Conservation (phyloP, 768 basidiomycete genomes). For the Xerocomus potaroensis region DNA sequence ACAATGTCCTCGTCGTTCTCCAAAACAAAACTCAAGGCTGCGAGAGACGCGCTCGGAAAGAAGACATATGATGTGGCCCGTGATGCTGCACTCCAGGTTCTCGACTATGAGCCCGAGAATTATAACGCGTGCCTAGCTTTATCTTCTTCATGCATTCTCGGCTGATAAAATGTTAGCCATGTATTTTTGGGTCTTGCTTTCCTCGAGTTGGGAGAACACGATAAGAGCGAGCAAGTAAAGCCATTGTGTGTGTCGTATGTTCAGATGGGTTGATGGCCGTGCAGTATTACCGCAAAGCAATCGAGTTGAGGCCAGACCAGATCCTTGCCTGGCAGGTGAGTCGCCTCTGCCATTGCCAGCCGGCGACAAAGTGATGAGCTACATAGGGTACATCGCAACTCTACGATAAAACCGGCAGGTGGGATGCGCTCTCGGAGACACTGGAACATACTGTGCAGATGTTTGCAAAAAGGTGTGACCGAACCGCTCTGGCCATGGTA, state of each 20-base stretch:
- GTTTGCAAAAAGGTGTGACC: slow-evolving; percentile 53
- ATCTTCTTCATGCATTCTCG: background rate
- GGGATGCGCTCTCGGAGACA: slow-evolving; percentile 52
- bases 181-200: slow-evolving; percentile 82
- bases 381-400: slow-evolving; percentile 66
- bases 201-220: slow-evolving; percentile 65
- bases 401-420: slow-evolving; percentile 60
- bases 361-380: slow-evolving; percentile 6
- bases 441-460: slow-evolving; percentile 56
- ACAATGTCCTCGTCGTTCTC: slow-evolving; percentile 41
- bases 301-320: slow-evolving; percentile 60
- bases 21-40: slow-evolving; percentile 74
- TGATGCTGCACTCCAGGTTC: slow-evolving; percentile 58
- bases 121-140: slow-evolving; percentile 75
- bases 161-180: slow-evolving; percentile 45
- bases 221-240: slow-evolving; percentile 84
- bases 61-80: slow-evolving; percentile 71
- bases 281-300: slow-evolving; percentile 79
- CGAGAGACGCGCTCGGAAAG: slow-evolving; percentile 68
- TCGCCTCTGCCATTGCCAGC: slow-evolving; percentile 4
- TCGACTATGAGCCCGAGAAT: slow-evolving; percentile 75
- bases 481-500: background rate
- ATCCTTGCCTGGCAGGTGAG: slow-evolving; percentile 82
- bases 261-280: slow-evolving; percentile 15
- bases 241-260: slow-evolving; percentile 2